Percentiles rank a stretch among this genome's conserved stretches.
phyloP scores from a whole-genome alignment of 1,139 yeast species.

The Suhomyces atakaporum region DNA sequence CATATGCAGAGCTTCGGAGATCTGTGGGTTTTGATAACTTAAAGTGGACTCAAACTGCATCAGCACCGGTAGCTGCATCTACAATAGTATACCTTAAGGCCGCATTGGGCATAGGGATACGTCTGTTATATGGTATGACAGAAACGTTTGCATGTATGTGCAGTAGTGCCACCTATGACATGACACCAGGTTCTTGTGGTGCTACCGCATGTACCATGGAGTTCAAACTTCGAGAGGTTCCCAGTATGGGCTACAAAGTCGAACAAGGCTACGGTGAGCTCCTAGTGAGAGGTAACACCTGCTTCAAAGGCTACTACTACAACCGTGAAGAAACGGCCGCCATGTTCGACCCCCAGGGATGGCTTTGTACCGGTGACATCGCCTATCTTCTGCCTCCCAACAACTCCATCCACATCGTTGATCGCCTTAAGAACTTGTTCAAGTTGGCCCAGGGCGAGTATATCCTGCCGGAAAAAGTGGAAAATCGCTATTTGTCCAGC shows the following conservation, averaged over 20 bases:
- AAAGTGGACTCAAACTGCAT: conserved; percentile 24
- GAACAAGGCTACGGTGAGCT: conserved; percentile 52
- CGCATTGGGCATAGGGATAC: conserved; percentile 20
- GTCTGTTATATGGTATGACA: conserved; percentile 24
- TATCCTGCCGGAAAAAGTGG: conserved; percentile 46
- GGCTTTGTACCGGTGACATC: conserved; percentile 47
- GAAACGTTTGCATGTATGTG: conserved; percentile 22
- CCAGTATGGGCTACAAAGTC: conserved; percentile 60
- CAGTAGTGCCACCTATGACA: conserved; percentile 15
- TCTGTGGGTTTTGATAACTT: conserved; percentile 22
- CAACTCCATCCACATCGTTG: conserved; percentile 38
- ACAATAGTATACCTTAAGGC: conserved; percentile 23
- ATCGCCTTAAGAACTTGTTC: conserved; percentile 47
- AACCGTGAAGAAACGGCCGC: conserved; percentile 54
- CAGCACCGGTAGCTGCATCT: conserved; percentile 23
- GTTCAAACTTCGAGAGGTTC: conserved; percentile 48
- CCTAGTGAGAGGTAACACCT: conserved; percentile 66
- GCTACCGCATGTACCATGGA: conserved; percentile 9
- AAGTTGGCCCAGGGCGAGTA: conserved; percentile 49
- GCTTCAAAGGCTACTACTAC: conserved; percentile 61
- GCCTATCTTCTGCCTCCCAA: conserved; percentile 28
- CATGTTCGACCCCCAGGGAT: conserved; percentile 61
- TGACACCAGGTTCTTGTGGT: conserved; percentile 22
- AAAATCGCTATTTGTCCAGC: conserved; percentile 37
- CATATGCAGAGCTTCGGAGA: conserved; percentile 15